Evolutionary conservation across 257 asterid species (phyloP), one percentile per base, ranked within the genome.

Genomic region (Forsythia suspensa): DNA sequence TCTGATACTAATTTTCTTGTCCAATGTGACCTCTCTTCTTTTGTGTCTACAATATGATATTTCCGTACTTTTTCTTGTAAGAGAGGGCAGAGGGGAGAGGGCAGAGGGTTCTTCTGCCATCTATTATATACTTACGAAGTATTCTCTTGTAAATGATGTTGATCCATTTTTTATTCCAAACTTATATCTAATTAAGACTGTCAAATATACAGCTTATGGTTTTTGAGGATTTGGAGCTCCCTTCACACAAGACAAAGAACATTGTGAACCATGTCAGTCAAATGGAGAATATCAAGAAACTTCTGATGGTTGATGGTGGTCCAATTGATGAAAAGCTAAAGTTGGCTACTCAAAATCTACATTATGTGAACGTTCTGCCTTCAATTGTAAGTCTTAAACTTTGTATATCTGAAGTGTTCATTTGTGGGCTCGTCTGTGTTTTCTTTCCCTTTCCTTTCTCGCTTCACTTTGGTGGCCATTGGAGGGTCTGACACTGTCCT

Each of bases 201-300:
- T 48, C 77, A 59, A 34, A 73, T 68, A 3, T 82, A 72, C 96
- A 95, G 99, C 97, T 95, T 81, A 20, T 89, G 89, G 84, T 92
- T 52, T 94, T 91, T 85, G 99, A 95, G 59, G 92, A 95, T 89
- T 82, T 93, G 20, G 97, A 90, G 59, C 76, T 95, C 77, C 90
- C 97, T 73, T 81, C 99, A 2, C 98, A 93, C 84, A 95, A 95
- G 88, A 95, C 99, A 43, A 95, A 95, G 80, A 88, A 92, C 87
- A 84, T 95, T 29, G 97, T 88, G 71, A 89, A 79, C 90, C 90
- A 85, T 85, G 90, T 78, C 76, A 77, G 86, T 39, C 94, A 91
- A 86, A 75, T 95, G 91, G 97, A 89, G 88, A 83, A 82, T 71
- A 71, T 92, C 74, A 95, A 92, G 90, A 93, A 93, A 84, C 85